Conservation (phyloP, 2,329 filamentous ascomycete species). For the Metarhizium guizhouense region DNA sequence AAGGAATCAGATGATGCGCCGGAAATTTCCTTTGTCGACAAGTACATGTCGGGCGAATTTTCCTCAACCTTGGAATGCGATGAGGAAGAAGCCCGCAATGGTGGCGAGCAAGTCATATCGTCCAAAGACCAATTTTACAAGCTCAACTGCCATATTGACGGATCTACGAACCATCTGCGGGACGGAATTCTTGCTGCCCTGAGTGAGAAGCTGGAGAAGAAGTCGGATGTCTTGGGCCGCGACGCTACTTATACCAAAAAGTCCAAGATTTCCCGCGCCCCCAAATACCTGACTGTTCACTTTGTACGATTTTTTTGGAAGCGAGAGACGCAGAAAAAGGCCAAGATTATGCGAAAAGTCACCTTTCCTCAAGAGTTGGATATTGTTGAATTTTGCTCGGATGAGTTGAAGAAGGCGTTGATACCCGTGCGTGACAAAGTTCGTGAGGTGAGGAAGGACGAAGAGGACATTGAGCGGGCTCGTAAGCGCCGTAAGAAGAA, state of each 20-base stretch:
- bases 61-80: constrained; percentile 74
- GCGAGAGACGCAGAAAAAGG: constrained; percentile 90
- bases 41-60: constrained; percentile 80
- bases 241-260: constrained; percentile 83
- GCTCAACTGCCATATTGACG: constrained; percentile 91
- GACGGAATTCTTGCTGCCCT: constrained; percentile 80
- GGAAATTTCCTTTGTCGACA: constrained; percentile 71
- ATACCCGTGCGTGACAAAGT: constrained; percentile 95
- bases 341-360: constrained; percentile 99
- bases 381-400: constrained; percentile 89
- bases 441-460: constrained; percentile 88
- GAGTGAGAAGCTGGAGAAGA: constrained; percentile 86
- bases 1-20: constrained; percentile 40
- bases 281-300: constrained; percentile 93
- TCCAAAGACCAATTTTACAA: constrained; percentile 70
- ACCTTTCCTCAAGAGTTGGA: constrained; percentile 92
- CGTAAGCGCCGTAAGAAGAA: constrained; percentile 81
- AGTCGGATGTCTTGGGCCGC: constrained; percentile 65
- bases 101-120: constrained; percentile 59
- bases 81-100: constrained; percentile 66
- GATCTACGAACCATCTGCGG: constrained; percentile 76
- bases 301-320: constrained; percentile 99
- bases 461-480: constrained; percentile 83
- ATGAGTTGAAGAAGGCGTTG: constrained; percentile 73
- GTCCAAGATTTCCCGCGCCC: constrained; percentile 80